Conservation (phyloP, 2,329 filamentous ascomycete genomes). For the Trichophyton mentagrophytes region DNA sequence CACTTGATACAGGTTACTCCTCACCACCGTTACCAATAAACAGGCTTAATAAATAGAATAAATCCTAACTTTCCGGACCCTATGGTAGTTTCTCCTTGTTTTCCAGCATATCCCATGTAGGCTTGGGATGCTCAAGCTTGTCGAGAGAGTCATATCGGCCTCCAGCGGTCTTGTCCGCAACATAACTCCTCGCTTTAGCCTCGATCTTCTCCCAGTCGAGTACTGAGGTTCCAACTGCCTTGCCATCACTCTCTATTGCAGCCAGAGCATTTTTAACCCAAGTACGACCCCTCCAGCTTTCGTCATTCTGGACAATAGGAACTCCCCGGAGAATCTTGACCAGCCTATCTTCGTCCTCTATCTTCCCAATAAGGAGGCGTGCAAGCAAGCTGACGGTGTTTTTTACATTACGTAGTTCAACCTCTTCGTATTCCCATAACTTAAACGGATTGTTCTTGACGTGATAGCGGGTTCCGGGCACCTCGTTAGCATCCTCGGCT, state of each 20-base stretch:
- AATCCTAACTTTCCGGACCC: not conserved
- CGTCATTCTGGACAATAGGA: constrained; percentile 25
- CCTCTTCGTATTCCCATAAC: constrained; percentile 9
- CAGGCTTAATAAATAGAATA: not conserved
- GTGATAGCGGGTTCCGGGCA: not conserved
- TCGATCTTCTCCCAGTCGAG: constrained; percentile 30
- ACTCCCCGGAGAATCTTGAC: constrained; percentile 21
- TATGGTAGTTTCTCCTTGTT: constrained; percentile 13
- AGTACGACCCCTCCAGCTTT: constrained; percentile 29
- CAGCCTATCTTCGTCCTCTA: constrained; percentile 25
- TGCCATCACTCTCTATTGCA: constrained; percentile 25
- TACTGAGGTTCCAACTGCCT: constrained; percentile 25
- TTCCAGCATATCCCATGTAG: constrained; percentile 20
- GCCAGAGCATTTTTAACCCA: constrained; percentile 29
- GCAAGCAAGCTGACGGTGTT: constrained; percentile 23
- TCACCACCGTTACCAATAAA: not conserved
- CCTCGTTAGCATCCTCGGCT: not conserved
- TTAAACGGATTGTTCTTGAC: not conserved
- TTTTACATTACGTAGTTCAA: constrained; percentile 4
- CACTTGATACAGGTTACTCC: too few species aligned
- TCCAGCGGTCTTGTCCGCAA: constrained; percentile 21
- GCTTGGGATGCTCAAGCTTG: constrained; percentile 14
- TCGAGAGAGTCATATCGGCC: constrained; percentile 13
- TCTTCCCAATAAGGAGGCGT: constrained; percentile 30
- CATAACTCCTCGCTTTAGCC: constrained; percentile 23